These are phyloP conservation scores for Aspergillus sp. DNA, from an alignment of 2,329 filamentous ascomycete species.

Conservation along the genomic window DNA sequence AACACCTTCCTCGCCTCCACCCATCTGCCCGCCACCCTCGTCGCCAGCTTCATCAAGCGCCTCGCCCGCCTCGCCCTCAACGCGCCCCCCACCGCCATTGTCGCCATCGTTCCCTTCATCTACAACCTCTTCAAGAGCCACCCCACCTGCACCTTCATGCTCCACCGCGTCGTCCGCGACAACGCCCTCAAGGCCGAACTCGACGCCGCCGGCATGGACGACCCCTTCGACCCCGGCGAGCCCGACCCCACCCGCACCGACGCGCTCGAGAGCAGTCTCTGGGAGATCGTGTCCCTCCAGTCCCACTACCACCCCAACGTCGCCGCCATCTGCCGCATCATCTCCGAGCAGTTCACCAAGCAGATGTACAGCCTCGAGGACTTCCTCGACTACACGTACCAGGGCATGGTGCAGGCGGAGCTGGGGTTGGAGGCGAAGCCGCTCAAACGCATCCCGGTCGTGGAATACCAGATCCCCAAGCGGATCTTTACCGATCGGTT, in stretches of 20 bases:
- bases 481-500: constrained; percentile 60
- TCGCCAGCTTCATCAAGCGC: constrained; percentile 96
- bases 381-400: constrained; percentile 91
- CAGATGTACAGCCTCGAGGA: constrained; percentile 93
- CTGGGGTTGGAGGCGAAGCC: constrained; percentile 63
- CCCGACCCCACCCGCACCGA: constrained; percentile 77
- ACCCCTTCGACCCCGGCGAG: constrained; percentile 76
- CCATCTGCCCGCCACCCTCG: constrained; percentile 84
- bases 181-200: constrained; percentile 57
- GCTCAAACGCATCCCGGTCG: constrained; percentile 79
- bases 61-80: constrained; percentile 79
- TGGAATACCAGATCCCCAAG: constrained; percentile 94
- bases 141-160: constrained; percentile 90
- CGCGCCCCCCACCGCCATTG: constrained; percentile 84
- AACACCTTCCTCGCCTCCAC: constrained; percentile 88
- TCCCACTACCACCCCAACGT: constrained; percentile 97
- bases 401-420: constrained; percentile 73
- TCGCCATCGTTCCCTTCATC: constrained; percentile 84
- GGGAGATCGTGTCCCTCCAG: constrained; percentile 90
- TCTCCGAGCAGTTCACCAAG: constrained; percentile 97
- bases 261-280: constrained; percentile 89
- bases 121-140: constrained; percentile 93
- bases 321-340: constrained; percentile 86
- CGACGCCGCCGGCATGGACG: constrained; percentile 61
- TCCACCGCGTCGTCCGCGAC: constrained; percentile 71